Conservation (phyloP, 192 early-diverging fungal genomes). For the Backusella psychrophila region DNA sequence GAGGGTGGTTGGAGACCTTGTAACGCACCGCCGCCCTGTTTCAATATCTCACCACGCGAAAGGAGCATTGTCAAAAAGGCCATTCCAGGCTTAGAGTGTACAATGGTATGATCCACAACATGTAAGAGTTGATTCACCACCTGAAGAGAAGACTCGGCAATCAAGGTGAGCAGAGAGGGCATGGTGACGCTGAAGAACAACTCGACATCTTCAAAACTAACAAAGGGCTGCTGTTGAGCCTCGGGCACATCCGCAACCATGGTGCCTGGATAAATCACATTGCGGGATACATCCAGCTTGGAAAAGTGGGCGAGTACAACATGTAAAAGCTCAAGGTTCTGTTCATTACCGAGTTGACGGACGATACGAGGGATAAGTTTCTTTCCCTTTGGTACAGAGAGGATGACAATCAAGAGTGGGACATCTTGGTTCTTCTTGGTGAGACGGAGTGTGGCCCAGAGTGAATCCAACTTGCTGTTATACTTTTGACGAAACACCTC, state of each 20-base stretch:
- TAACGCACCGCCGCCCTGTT: constrained; percentile 59
- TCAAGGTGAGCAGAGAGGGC: constrained; percentile 76
- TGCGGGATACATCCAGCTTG: constrained; percentile 64
- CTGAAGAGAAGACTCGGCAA: constrained; percentile 82
- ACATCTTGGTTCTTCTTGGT: background rate
- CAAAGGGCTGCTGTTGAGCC: constrained; percentile 24
- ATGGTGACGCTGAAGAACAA: constrained; percentile 85
- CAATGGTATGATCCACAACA: constrained; percentile 86
- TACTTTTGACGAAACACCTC: constrained; percentile 50
- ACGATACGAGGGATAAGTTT: constrained; percentile 81
- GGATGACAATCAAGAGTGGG: constrained; percentile 61
- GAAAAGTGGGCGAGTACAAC: constrained; percentile 73
- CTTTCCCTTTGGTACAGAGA: constrained; percentile 88
- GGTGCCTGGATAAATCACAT: constrained; percentile 44
- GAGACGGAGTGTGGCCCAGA: constrained; percentile 63
- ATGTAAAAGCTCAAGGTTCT: constrained; percentile 73
- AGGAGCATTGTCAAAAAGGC: constrained; percentile 89
- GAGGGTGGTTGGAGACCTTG: constrained; percentile 44
- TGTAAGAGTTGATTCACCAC: constrained; percentile 79
- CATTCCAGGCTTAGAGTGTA: constrained; percentile 80
- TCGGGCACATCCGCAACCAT: constrained; percentile 17
- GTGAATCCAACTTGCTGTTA: constrained; percentile 41
- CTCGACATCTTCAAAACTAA: constrained; percentile 67
- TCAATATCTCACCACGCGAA: constrained; percentile 87
- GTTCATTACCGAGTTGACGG: constrained; percentile 73